Base-by-base conservation (phyloP, 768 basidiomycete species). In the Lactarius evosmus region DNA sequence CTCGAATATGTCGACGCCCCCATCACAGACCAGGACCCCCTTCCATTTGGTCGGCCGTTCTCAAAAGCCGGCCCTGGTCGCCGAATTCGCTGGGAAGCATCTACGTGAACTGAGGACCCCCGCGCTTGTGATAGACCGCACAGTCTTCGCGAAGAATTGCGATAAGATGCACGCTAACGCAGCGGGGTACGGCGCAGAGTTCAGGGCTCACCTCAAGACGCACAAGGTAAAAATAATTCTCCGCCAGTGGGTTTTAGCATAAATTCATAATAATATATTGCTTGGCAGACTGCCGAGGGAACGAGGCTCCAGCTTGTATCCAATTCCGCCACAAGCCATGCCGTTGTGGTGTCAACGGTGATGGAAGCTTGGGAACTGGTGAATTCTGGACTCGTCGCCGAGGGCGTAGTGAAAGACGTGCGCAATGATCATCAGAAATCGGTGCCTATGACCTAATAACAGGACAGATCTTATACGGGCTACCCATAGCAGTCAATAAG, bases 141-240 rank as follows among this genome's bases (percentile, higher is more conserved):
- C 81, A 9, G 66, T 85, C 9, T 93, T 94, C 73, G 83, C 83
- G 38, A 74, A 79, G 33, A 95, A 95, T 72, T 93, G 91, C 73
- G 80, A 80, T 12, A 76, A 73, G 62, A 92, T 95, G 87, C 87
- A 89, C 67, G 72, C 77, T 55, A 85, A 83, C 46, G 84, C 89
- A 16, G 79, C 78, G 60, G 78, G 79, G 30, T 88, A 87, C 82
- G 86, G 85, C 2, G 85, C 89, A 17, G 77, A 70, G 9, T 94
- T 95, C 73, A 79, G 93, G 54, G 89, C 87, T 4, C 93, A 95
- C 74, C 80, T 95, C 58, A 95, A 95, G 76, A 89, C 88, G 0
- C 89, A 91, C 72, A 91, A 91, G 80, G 88, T 86, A 71, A 30
- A 30, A 33, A 22, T 46, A 36, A 44, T 32, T 49, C 25, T 49